Evolutionary conservation across 176 grass and related monocot genomes (phyloP).

Genomic region (Raddia distichophylla): DNA sequence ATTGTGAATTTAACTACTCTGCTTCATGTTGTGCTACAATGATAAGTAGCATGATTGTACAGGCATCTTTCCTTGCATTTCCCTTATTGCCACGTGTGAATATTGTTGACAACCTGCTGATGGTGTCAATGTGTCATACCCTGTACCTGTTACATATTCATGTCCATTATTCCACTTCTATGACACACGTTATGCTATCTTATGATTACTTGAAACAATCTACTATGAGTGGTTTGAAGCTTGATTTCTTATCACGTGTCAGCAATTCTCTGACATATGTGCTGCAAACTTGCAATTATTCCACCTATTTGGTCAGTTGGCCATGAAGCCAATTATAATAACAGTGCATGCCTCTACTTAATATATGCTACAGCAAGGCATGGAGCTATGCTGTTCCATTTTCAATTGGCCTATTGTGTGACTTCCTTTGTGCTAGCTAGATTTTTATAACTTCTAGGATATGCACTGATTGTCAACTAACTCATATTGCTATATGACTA

Average conservation of each 20-base stretch:
- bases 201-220: neutral
- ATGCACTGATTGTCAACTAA: neutral
- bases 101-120: neutral
- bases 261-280: neutral
- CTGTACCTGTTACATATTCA: neutral
- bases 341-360: neutral
- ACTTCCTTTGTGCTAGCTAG: neutral
- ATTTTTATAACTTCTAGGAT: conserved; percentile 19
- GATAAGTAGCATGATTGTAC: neutral
- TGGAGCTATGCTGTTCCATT: neutral
- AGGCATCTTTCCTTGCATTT: neutral
- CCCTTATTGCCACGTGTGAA: neutral
- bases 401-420: neutral
- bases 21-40: neutral
- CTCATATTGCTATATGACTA: neutral
- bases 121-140: too few species aligned
- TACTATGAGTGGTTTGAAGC: neutral
- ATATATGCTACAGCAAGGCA: conserved; percentile 17
- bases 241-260: neutral
- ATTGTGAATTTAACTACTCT: neutral
- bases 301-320: conserved; percentile 6
- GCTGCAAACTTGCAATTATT: neutral
- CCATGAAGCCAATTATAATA: too few species aligned
- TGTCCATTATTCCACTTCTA: neutral
- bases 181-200: neutral